phyloP scores from a whole-genome alignment of 805 yeast species.

The Kuraishia molischiana region DNA sequence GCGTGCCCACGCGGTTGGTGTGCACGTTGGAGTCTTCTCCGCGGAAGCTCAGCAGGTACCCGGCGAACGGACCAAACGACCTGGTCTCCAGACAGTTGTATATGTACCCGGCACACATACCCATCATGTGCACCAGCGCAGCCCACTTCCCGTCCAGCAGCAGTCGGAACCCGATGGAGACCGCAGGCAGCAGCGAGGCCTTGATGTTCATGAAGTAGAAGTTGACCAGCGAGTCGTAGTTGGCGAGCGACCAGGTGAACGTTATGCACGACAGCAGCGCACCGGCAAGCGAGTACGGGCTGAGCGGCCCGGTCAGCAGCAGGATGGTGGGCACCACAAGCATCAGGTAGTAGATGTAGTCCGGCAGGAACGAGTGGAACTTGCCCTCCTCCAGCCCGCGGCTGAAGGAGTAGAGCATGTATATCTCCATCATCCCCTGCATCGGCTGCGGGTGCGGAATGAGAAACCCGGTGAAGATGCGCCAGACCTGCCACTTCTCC shows the following conservation, averaged over 20 bases:
- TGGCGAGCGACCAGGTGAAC: constrained; percentile 52
- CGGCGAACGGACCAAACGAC: constrained; percentile 37
- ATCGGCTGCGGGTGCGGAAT: constrained; percentile 30
- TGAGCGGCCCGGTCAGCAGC: constrained; percentile 17
- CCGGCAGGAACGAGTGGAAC: constrained; percentile 38
- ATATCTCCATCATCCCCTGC: constrained; percentile 40
- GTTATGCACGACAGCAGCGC: constrained; percentile 46
- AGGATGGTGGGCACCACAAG: constrained; percentile 38
- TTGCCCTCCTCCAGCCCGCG: constrained; percentile 45
- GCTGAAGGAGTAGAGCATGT: constrained; percentile 48
- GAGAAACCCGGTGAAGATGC: constrained; percentile 40
- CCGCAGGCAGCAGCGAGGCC: constrained; percentile 44
- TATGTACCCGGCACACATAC: constrained; percentile 46
- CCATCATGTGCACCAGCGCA: constrained; percentile 33
- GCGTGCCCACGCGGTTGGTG: constrained; percentile 19
- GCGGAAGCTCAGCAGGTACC: constrained; percentile 14
- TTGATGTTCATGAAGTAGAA: constrained; percentile 44
- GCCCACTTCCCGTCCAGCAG: constrained; percentile 32
- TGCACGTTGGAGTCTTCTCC: constrained; percentile 10
- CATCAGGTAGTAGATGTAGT: constrained; percentile 44
- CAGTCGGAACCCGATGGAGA: constrained; percentile 29
- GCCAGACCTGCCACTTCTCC: constrained; percentile 29
- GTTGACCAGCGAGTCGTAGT: constrained; percentile 41
- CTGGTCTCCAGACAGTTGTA: constrained; percentile 55
- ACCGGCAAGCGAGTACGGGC: constrained; percentile 17